Base-by-base conservation (phyloP, 768 basidiomycete genomes). In the Butyriboletus loyo region DNA sequence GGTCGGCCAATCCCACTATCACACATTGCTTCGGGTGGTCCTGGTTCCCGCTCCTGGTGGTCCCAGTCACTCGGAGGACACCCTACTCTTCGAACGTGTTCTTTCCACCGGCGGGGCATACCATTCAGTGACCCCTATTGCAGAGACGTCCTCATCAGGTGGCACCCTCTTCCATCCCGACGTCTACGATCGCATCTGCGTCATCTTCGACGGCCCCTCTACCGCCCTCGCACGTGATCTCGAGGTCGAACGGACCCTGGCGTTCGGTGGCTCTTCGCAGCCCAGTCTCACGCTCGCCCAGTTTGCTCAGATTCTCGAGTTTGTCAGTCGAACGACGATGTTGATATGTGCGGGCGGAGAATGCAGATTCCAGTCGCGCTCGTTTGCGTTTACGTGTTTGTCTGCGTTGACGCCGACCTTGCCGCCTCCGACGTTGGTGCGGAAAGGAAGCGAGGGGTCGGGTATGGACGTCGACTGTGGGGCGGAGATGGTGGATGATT, bases 31-130 rank as follows among this genome's bases (percentile, higher is more conserved):
- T 10, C 54, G 52, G 4, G 46, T 52, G 7, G 38, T 7, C 8
- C 3, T 59, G 24, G 37, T 1, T 1, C 37, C 57, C n/a, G 13
- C 11, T 2, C 7, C 10, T 1, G 14, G 9, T 8, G 28, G 7
- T 2, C 7, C 31, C 5, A 10, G 35, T 5, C 1, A 13, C 0
- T 32, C 31, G 0, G 46, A 44, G 9, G 52, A 57, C 2, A 41
- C 40, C 0, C 14, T 63, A 1, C 46, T 63, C 5, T 31, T 63
- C 7, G 58, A 63, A 40, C 53, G 61, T 2, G 50, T 63, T 7
- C 52, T 63, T 17, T 60, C 61, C 4, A 39, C 50, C 0, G 37
- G 10, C 9, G 57, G 54, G 14, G 36, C 32, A 3, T 31, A 35
- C 27, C 51, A 58, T 15, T 58, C 43, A 0, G 53, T 53, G 5